These are phyloP conservation scores for Plantago lanceolata DNA, from an alignment of 305 asterid species.

Conservation along the genomic window DNA sequence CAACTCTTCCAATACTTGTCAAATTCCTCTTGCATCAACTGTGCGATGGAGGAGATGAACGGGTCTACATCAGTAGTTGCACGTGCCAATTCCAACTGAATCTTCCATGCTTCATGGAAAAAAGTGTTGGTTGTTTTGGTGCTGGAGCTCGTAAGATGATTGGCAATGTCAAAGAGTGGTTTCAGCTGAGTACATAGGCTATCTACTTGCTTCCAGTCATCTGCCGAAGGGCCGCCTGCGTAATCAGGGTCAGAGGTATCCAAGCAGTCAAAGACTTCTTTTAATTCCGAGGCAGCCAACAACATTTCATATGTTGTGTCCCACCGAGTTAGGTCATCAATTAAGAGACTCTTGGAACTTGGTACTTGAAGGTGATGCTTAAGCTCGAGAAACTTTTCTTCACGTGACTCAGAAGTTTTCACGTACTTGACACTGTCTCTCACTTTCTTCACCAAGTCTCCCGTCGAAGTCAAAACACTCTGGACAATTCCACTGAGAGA, in stretches of 20 bases:
- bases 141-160: slow-evolving; percentile 40
- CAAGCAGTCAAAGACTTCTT: slow-evolving; percentile 82
- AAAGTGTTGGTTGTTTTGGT: slow-evolving; percentile 68
- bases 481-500: slow-evolving; percentile 58
- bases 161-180: slow-evolving; percentile 72
- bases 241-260: slow-evolving; percentile 75
- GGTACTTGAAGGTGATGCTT: slow-evolving; percentile 88
- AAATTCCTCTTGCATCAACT: slow-evolving; percentile 70
- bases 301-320: slow-evolving; percentile 89
- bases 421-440: slow-evolving; percentile 83
- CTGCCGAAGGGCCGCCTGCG: slow-evolving; percentile 53
- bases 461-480: slow-evolving; percentile 43
- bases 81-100: slow-evolving; percentile 76
- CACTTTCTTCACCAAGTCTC: slow-evolving; percentile 58
- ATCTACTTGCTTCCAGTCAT: slow-evolving; percentile 78
- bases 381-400: slow-evolving; percentile 75
- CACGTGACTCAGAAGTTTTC: slow-evolving; percentile 69
- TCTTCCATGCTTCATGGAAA: slow-evolving; percentile 97
- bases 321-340: slow-evolving; percentile 81
- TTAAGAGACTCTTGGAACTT: slow-evolving; percentile 57
- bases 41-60: slow-evolving; percentile 49
- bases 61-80: slow-evolving; percentile 67
- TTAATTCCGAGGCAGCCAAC: slow-evolving; percentile 69
- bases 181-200: slow-evolving; percentile 54
- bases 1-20: slow-evolving; percentile 76